Percentiles rank a stretch among this genome's conserved stretches.
phyloP scores from a whole-genome alignment of 805 yeast species.

The Yarrowia sp. region DNA sequence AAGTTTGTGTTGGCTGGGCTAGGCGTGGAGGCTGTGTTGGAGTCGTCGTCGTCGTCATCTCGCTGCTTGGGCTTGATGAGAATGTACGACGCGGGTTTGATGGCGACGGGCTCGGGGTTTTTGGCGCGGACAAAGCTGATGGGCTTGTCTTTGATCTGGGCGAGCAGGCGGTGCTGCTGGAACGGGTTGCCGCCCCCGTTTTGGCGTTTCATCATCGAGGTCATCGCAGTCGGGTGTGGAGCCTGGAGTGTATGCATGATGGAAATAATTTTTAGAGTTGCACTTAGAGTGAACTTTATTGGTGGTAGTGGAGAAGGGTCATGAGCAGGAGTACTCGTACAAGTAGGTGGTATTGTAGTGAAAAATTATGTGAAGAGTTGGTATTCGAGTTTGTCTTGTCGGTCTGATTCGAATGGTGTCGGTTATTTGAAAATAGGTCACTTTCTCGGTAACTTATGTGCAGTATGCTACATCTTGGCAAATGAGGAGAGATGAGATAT shows the following conservation, averaged over 20 bases:
- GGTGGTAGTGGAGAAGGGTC: background rate
- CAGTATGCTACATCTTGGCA: too few relatives aligned
- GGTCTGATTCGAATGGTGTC: too few relatives aligned
- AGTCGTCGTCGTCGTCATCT: slow-evolving; percentile 2
- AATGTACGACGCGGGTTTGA: slow-evolving; percentile 51
- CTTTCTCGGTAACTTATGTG: too few relatives aligned
- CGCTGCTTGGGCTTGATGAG: slow-evolving; percentile 36
- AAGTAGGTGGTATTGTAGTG: too few relatives aligned
- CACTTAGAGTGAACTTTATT: background rate
- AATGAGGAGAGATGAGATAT: too few relatives aligned
- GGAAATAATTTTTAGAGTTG: slow-evolving; percentile 6
- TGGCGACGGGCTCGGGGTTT: slow-evolving; percentile 47
- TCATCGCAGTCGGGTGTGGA: background rate
- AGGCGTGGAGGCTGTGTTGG: background rate
- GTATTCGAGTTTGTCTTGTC: too few relatives aligned
- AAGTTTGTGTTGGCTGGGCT: background rate
- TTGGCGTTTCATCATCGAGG: background rate
- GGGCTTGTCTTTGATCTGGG: slow-evolving; percentile 25
- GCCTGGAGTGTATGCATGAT: background rate
- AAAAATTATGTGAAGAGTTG: too few relatives aligned
- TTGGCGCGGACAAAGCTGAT: slow-evolving; percentile 57
- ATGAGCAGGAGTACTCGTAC: too few relatives aligned
- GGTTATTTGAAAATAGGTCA: too few relatives aligned
- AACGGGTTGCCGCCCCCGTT: slow-evolving; percentile 9
- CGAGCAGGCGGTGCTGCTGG: slow-evolving; percentile 21